A percentile compares a stretch with the other conserved stretches of the same genome.
These are phyloP conservation scores for Raphanus sativus DNA, from an alignment of 345 rosid species.

Conservation along the genomic window DNA sequence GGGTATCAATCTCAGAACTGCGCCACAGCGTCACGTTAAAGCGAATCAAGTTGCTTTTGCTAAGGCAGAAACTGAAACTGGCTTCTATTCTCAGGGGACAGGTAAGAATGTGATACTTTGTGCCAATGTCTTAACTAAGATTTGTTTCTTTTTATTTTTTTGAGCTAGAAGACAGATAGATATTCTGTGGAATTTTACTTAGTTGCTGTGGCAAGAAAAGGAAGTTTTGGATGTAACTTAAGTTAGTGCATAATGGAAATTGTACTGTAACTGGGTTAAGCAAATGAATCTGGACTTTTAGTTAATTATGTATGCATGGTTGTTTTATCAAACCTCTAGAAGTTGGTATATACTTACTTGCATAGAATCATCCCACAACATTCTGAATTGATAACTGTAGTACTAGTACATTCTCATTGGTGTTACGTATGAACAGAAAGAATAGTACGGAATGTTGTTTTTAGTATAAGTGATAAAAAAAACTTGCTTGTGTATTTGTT, in stretches of 20 bases:
- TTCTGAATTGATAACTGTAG: conserved; percentile 4
- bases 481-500: conserved; percentile 3
- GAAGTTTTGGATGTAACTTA: conserved; percentile 14
- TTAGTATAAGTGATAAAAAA: not conserved
- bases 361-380: conserved; percentile 26
- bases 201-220: not conserved
- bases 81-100: conserved; percentile 70
- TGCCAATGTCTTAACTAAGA: not conserved
- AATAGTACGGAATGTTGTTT: not conserved
- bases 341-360: conserved; percentile 22
- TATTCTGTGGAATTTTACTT: conserved; percentile 16
- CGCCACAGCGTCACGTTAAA: conserved; percentile 79
- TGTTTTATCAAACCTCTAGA: conserved; percentile 6
- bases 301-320: not conserved
- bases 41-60: conserved; percentile 65
- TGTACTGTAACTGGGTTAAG: not conserved
- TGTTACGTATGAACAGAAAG: conserved; percentile 4
- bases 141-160: not conserved
- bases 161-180: not conserved
- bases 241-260: conserved; percentile 2
- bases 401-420: not conserved
- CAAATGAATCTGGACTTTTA: not conserved
- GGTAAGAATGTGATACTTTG: conserved; percentile 48
- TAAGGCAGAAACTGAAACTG: conserved; percentile 76
- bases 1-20: conserved; percentile 62